These are phyloP conservation scores for Calonectria multiphialidica DNA, from an alignment of 2,329 filamentous ascomycete species.

Conservation along the genomic window DNA sequence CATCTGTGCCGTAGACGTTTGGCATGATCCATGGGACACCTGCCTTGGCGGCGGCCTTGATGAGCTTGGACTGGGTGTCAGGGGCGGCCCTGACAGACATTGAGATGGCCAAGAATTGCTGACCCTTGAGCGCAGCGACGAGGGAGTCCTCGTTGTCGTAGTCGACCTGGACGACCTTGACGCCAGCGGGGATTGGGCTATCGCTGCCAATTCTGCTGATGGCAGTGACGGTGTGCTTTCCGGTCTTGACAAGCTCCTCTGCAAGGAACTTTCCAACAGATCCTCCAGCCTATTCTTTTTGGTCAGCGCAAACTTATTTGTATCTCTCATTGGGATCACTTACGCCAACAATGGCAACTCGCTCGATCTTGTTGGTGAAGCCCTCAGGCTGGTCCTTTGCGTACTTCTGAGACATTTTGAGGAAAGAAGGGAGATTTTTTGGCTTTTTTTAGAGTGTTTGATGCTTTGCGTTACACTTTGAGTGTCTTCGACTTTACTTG, in stretches of 20 bases:
- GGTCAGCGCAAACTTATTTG: conserved; percentile 11
- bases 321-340: conserved; percentile 34
- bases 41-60: conserved; percentile 67
- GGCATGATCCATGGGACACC: conserved; percentile 68
- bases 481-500: neutral
- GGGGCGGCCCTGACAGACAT: conserved; percentile 56
- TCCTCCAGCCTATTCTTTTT: conserved; percentile 53
- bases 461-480: neutral
- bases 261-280: conserved; percentile 54
- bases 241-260: conserved; percentile 56
- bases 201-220: conserved; percentile 59
- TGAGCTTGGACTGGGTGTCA: conserved; percentile 61
- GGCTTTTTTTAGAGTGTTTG: neutral
- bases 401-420: conserved; percentile 41
- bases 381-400: conserved; percentile 51
- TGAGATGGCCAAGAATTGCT: conserved; percentile 71
- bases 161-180: conserved; percentile 56
- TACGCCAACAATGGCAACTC: conserved; percentile 62
- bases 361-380: conserved; percentile 56
- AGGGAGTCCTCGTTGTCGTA: conserved; percentile 59
- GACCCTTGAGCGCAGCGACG: conserved; percentile 62
- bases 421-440: too few species aligned
- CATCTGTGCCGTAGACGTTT: conserved; percentile 60
- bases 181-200: conserved; percentile 57
- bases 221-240: conserved; percentile 64